Evolutionary conservation across 805 yeast genomes (phyloP).

Genomic region (Ogataea pignaliae): DNA sequence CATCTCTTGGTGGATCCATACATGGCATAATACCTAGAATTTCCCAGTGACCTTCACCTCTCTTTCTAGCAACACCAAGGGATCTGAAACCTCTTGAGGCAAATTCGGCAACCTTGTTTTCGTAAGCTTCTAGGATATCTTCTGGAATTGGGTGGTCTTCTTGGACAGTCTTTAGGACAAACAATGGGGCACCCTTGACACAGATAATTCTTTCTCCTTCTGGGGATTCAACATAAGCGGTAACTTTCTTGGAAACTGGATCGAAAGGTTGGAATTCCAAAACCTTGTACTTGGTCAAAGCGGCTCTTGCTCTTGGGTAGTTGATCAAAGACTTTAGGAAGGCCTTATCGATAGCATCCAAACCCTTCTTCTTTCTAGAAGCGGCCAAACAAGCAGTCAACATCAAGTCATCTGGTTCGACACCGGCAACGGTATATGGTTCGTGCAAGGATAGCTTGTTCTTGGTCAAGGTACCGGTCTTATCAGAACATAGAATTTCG

Average conservation of each 20-base stretch:
- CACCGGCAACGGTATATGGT: constrained; percentile 98
- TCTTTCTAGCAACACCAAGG: constrained; percentile 95
- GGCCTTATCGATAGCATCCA: constrained; percentile 91
- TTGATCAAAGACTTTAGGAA: constrained; percentile 79
- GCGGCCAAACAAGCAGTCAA: constrained; percentile 93
- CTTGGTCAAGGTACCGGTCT: constrained; percentile 97
- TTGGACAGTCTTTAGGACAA: constrained; percentile 91
- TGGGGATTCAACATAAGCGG: constrained; percentile 90
- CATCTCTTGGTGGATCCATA: constrained; percentile 98
- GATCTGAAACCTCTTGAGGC: constrained; percentile 98
- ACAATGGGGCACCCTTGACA: constrained; percentile 96
- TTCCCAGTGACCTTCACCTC: constrained; percentile 98
- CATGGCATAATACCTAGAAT: constrained; percentile 96
- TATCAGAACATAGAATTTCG: constrained; percentile 95
- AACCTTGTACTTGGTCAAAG: constrained; percentile 88
- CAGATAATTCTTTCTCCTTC: constrained; percentile 89
- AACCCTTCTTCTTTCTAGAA: constrained; percentile 91
- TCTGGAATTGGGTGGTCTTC: constrained; percentile 94
- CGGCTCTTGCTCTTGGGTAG: constrained; percentile 89
- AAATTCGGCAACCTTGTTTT: constrained; percentile 93
- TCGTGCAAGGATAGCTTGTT: constrained; percentile 93
- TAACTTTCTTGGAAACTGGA: constrained; percentile 94
- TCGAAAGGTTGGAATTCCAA: constrained; percentile 94
- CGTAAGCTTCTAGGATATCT: constrained; percentile 88
- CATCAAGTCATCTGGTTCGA: constrained; percentile 91